Evolutionary conservation across 306 rosid species (phyloP).

Genomic region (Psophocarpus tetragonolobus): DNA sequence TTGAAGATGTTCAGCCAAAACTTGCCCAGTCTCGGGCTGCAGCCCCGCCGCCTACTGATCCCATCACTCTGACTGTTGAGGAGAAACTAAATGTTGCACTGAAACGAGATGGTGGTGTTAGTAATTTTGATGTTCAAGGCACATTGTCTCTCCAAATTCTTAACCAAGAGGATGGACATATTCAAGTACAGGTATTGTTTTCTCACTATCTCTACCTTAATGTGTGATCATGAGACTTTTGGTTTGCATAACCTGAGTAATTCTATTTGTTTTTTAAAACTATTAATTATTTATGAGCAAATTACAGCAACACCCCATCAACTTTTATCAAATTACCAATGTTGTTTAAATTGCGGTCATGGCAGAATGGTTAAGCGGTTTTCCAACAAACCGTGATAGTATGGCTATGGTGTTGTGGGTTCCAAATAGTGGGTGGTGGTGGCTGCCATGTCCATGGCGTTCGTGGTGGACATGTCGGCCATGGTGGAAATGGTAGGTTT

Average conservation of each 20-base stretch:
- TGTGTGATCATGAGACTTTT: neutral
- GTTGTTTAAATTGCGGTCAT: too few relatives aligned
- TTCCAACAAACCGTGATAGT: too few relatives aligned
- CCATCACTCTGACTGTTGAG: conserved; percentile 84
- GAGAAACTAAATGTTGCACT: conserved; percentile 89
- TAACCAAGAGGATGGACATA: conserved; percentile 77
- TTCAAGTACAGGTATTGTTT: conserved; percentile 85
- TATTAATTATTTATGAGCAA: too few relatives aligned
- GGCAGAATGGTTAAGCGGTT: too few relatives aligned
- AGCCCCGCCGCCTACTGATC: conserved; percentile 86
- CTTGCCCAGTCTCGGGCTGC: conserved; percentile 62
- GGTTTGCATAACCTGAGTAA: neutral
- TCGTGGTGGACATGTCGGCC: too few relatives aligned
- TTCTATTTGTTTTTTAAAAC: too few relatives aligned
- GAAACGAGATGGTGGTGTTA: conserved; percentile 93
- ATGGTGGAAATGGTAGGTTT: too few relatives aligned
- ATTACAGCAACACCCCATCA: too few relatives aligned
- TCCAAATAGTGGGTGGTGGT: too few relatives aligned
- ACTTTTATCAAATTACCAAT: too few relatives aligned
- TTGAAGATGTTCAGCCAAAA: conserved; percentile 88
- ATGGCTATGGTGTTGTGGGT: too few relatives aligned
- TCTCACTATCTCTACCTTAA: conserved; percentile 1
- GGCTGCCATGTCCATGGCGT: too few relatives aligned
- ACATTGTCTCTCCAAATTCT: conserved; percentile 87
- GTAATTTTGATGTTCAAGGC: conserved; percentile 95